Base-by-base conservation (phyloP, 352 stramenopile species). In the Paralagenidium karlingii region DNA sequence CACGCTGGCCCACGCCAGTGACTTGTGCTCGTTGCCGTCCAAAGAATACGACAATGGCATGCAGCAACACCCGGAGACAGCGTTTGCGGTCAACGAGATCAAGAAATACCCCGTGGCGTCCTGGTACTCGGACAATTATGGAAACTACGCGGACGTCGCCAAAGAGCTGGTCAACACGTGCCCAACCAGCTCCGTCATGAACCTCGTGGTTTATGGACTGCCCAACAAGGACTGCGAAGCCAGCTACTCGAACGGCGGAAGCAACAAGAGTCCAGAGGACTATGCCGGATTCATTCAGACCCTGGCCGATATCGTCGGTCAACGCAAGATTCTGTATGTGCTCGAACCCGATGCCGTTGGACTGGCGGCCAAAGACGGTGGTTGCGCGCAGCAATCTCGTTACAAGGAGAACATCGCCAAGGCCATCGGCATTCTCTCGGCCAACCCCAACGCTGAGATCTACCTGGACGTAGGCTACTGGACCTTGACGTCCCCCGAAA, bases 61-160 rank as follows among this genome's bases (percentile, higher is more conserved):
- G 38, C 38, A 32, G 2, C 18, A 45, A 15, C 61, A 78, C 49
- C 62, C 68, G n/a, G 63, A 66, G 5, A 53, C 60, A 3, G 45
- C 50, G n/a, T 53, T 48, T 13, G 63, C 65, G 2, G 34, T 82
- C 7, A 41, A 45, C 1, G 44, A 41, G 12, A 19, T 84, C 15
- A 61, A 80, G 34, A 68, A 65, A 28, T 49, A 68, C 37, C 51
- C 53, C 20, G 61, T 82, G 32, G 64, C 73, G 11, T 78, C 68
- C 3, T 83, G 68, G 73, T 86, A 86, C 45, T 63, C 63, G 25
- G 69, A 86, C 45, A 52, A 60, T 3, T 33, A 53, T 29, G 51
- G 56, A 16, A 55, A 66, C 30, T 55, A 50, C 40, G 49, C 71
- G 46, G 63, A 73, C 43, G 33, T 41, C 7, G 34, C 63, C 11